Percentiles rank a stretch among this genome's conserved stretches.
These are phyloP conservation scores for Conticribra guillardii DNA, from an alignment of 108 stramenopile species.

Conservation along the genomic window DNA sequence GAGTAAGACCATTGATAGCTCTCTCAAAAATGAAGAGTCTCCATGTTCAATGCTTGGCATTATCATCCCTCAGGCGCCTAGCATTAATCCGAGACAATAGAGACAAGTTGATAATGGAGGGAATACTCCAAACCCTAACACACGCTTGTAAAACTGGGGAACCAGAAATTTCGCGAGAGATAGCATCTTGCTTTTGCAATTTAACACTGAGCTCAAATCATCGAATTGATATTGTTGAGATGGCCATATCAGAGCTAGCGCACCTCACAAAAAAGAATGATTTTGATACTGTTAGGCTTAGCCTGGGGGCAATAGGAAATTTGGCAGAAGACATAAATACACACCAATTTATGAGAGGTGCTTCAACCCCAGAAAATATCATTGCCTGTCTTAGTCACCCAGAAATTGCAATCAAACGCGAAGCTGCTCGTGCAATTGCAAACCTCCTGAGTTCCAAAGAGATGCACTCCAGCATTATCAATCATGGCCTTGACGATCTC, in stretches of 20 bases:
- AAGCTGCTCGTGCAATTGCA: slow-evolving; percentile 75
- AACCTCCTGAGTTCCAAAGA: slow-evolving; percentile 72
- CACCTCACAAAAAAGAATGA: slow-evolving; percentile 57
- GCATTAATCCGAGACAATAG: slow-evolving; percentile 65
- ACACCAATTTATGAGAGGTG: slow-evolving; percentile 41
- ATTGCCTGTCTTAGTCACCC: slow-evolving; percentile 56
- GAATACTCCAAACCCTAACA: slow-evolving; percentile 55
- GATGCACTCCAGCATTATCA: slow-evolving; percentile 63
- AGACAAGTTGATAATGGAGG: slow-evolving; percentile 44
- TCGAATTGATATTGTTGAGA: slow-evolving; percentile 59
- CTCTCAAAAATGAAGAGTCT: slow-evolving; percentile 58
- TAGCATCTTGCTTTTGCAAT: slow-evolving; percentile 73
- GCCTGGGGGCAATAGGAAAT: slow-evolving; percentile 76
- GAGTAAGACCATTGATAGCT: slow-evolving; percentile 51
- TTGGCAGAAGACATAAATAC: slow-evolving; percentile 80
- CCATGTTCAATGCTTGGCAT: slow-evolving; percentile 63
- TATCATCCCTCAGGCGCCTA: slow-evolving; percentile 73
- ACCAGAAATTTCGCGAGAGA: slow-evolving; percentile 75
- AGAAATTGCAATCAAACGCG: slow-evolving; percentile 69
- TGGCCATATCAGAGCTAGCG: slow-evolving; percentile 56
- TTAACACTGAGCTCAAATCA: slow-evolving; percentile 62
- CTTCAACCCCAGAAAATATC: slow-evolving; percentile 24
- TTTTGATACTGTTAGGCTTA: slow-evolving; percentile 66
- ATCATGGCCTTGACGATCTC: slow-evolving; percentile 62
- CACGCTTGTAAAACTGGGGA: slow-evolving; percentile 47